Percentiles rank a stretch among this genome's conserved stretches.
Conservation (phyloP, 176 grass and related monocot genomes). For the Eragrostis curvula region DNA sequence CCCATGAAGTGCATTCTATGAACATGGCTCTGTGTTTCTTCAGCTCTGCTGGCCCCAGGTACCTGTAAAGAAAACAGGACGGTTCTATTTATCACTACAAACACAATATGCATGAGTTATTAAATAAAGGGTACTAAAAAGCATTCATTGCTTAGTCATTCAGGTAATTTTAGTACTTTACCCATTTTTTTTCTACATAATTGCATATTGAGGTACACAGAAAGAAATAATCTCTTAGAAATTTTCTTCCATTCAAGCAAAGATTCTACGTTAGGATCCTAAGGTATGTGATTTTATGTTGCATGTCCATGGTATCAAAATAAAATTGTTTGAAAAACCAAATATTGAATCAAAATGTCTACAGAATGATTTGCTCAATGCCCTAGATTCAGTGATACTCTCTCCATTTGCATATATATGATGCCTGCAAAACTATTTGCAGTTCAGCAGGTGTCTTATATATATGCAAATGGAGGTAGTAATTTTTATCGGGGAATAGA, state of each 20-base stretch:
- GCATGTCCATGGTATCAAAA: background rate
- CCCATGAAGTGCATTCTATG: constrained; percentile 99
- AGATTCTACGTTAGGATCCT: background rate
- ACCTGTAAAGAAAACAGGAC: constrained; percentile 54
- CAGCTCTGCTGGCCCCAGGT: constrained; percentile 87
- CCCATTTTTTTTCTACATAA: background rate
- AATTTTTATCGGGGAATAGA: constrained; percentile 27
- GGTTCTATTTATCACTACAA: constrained; percentile 24
- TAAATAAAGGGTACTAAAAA: constrained; percentile 19
- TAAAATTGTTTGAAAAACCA: background rate
- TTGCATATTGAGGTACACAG: constrained; percentile 8
- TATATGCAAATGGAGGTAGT: background rate
- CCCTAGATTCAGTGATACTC: constrained; percentile 6
- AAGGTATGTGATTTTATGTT: background rate
- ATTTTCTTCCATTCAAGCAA: background rate
- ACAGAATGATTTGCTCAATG: constrained; percentile 33
- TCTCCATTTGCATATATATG: no score
- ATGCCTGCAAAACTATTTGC: no score
- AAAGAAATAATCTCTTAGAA: background rate
- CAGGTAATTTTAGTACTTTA: background rate
- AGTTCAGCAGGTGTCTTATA: no score
- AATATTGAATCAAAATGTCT: background rate
- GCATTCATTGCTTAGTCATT: constrained; percentile 15
- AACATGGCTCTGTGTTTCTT: constrained; percentile 96
- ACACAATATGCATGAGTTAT: constrained; percentile 23